Conservation (phyloP, 106 monocot genomes). For the Dendrobium chrysotoxum region DNA sequence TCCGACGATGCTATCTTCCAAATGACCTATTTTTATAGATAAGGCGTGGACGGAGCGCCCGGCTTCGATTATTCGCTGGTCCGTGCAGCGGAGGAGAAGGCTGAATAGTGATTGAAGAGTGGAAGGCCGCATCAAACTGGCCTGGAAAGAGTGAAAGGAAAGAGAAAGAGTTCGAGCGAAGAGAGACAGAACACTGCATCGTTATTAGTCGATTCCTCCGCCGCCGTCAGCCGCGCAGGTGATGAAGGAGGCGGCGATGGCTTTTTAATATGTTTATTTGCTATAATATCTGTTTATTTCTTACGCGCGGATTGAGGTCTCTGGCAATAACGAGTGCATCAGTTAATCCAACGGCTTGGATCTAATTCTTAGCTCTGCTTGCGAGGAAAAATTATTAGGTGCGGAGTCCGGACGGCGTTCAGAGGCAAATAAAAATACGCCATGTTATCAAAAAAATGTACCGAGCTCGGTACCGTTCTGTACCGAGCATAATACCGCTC, state of each 20-base stretch:
- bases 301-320: too few relatives aligned
- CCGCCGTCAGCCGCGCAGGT: background rate
- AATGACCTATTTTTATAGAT: conserved; percentile 36
- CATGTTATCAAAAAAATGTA: too few relatives aligned
- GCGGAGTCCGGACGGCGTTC: too few relatives aligned
- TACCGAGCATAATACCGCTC: too few relatives aligned
- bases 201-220: background rate
- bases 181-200: background rate
- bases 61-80: conserved; percentile 2
- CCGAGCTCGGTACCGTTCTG: too few relatives aligned
- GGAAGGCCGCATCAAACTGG: background rate
- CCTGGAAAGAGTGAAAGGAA: background rate
- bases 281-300: too few relatives aligned
- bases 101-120: conserved; percentile 12
- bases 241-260: background rate
- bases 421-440: too few relatives aligned
- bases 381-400: too few relatives aligned
- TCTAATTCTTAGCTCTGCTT: too few relatives aligned
- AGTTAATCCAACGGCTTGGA: too few relatives aligned
- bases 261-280: too few relatives aligned
- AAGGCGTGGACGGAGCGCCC: conserved; percentile 38
- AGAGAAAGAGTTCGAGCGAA: background rate
- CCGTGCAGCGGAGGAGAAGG: conserved; percentile 35
- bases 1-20: conserved; percentile 26
- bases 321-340: too few relatives aligned